Evolutionary conservation across 768 basidiomycete genomes (phyloP).

Genomic region (Saitozyma sp.): DNA sequence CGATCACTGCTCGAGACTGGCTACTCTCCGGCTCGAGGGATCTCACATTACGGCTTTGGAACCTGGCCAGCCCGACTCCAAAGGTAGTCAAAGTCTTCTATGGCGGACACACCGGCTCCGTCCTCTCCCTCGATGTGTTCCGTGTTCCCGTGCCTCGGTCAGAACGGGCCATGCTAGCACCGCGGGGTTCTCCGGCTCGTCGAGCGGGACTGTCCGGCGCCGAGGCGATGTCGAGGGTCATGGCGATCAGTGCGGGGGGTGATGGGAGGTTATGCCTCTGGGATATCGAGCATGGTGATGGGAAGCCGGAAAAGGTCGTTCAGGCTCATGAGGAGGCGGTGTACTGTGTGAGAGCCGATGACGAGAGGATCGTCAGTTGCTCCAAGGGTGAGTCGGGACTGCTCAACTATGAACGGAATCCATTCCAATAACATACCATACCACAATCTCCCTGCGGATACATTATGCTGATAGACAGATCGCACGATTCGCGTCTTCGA

Average conservation of each 20-base stretch:
- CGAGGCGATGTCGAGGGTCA: constrained; percentile 1
- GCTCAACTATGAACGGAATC: not conserved
- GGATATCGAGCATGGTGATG: constrained; percentile 41
- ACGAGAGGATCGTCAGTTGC: constrained; percentile 45
- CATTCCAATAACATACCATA: not conserved
- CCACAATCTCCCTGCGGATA: not conserved
- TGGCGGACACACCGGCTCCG: constrained; percentile 44
- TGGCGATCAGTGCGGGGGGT: constrained; percentile 45
- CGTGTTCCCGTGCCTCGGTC: constrained; percentile 4
- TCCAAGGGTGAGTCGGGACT: constrained; percentile 42
- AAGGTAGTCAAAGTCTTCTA: constrained; percentile 47
- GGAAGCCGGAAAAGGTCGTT: constrained; percentile 29
- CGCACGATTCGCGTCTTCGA: constrained; percentile 46
- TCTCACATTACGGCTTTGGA: constrained; percentile 45
- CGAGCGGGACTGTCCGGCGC: not conserved
- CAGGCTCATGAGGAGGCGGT: constrained; percentile 43
- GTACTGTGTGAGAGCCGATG: constrained; percentile 44
- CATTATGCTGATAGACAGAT: constrained; percentile 25
- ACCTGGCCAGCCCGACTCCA: constrained; percentile 19
- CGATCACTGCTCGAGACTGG: constrained; percentile 40
- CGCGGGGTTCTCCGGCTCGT: no score
- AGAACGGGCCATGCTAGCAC: not conserved
- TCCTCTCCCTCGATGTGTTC: constrained; percentile 32
- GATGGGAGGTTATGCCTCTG: constrained; percentile 49
- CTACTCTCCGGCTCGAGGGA: constrained; percentile 49